Evolutionary conservation across 2,329 filamentous ascomycete species (phyloP).

Genomic region (Golovinomyces cichoracearum): DNA sequence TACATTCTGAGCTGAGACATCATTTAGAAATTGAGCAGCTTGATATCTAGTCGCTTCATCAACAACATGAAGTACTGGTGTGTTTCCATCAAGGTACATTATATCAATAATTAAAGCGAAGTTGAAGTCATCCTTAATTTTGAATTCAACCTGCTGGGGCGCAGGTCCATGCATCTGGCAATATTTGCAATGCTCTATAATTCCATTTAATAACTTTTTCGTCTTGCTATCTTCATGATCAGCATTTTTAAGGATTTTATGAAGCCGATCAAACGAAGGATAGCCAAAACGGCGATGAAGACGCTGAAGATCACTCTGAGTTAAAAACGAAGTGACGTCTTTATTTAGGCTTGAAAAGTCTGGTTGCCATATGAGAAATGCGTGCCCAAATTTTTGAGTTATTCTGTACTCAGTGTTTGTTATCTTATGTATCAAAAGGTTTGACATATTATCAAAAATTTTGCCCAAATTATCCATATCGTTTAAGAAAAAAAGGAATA

Average conservation of each 20-base stretch:
- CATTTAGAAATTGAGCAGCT: conserved; percentile 1
- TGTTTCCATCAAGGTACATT: conserved; percentile 1
- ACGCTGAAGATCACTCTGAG: neutral
- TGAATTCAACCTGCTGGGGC: conserved; percentile 1
- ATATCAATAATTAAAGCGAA: conserved; percentile 2
- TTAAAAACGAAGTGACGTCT: neutral
- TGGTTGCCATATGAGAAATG: neutral
- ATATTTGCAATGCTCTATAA: neutral
- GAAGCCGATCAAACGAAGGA: neutral
- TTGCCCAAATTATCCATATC: neutral
- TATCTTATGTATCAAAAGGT: neutral
- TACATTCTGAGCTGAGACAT: neutral
- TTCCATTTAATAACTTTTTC: neutral
- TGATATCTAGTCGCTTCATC: conserved; percentile 2
- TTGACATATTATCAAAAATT: conserved; percentile 1
- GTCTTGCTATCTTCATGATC: neutral
- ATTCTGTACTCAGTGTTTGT: neutral
- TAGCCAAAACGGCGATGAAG: conserved; percentile 1
- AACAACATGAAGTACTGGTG: conserved; percentile 1
- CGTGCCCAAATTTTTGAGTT: neutral
- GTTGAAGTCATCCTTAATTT: conserved; percentile 1
- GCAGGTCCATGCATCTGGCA: neutral
- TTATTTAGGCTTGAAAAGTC: neutral
- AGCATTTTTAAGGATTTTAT: neutral
- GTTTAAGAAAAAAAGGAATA: neutral